A percentile compares a stretch with the other conserved stretches of the same genome.
Conservation (phyloP, 2,329 filamentous ascomycete species). For the Anisogramma anomala region DNA sequence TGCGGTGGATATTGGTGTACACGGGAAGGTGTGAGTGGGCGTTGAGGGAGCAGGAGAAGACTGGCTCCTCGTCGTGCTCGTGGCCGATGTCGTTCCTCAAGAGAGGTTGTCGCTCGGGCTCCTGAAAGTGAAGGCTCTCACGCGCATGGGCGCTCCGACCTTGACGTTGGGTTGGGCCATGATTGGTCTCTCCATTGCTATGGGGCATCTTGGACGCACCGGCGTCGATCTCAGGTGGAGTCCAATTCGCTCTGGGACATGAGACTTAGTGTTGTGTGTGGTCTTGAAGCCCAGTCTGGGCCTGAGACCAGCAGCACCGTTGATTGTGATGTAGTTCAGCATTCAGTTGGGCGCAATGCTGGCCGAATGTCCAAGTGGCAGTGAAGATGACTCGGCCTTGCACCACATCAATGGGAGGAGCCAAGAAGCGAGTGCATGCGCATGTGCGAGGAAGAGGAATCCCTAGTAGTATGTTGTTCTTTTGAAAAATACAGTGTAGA, state of each 20-base stretch:
- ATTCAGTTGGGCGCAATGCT: background rate
- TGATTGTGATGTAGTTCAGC: background rate
- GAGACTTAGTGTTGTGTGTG: too few species aligned
- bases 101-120: conserved; percentile 25
- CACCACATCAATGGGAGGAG: background rate
- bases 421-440: background rate
- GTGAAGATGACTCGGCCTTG: background rate
- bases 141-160: conserved; percentile 4
- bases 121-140: conserved; percentile 10
- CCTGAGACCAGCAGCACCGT: too few species aligned
- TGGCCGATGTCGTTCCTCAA: conserved; percentile 28
- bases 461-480: too few species aligned
- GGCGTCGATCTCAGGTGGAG: background rate
- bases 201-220: background rate
- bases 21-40: conserved; percentile 55
- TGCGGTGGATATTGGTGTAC: conserved; percentile 67
- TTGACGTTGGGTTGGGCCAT: background rate
- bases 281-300: too few species aligned
- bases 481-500: too few species aligned
- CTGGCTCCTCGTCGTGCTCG: conserved; percentile 27
- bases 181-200: background rate
- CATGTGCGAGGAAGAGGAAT: too few species aligned
- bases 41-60: conserved; percentile 45
- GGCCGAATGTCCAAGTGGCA: background rate
- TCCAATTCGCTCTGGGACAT: background rate